phyloP scores from a whole-genome alignment of 441 rosid genomes.

The Pelargonium citronellum region DNA sequence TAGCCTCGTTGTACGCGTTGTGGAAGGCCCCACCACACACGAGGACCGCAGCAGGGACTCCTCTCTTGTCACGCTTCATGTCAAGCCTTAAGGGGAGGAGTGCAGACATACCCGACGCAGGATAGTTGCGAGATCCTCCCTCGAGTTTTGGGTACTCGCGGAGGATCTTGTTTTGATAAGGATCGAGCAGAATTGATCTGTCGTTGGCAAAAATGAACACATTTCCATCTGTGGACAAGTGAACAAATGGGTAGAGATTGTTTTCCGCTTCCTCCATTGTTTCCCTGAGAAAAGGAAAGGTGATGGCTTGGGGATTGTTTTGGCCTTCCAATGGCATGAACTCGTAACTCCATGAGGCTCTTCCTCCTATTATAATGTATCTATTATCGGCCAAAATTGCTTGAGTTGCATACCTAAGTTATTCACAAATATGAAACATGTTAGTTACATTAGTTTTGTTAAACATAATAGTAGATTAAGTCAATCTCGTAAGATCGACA shows the following conservation, averaged over 20 bases:
- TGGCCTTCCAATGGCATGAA: constrained; percentile 6
- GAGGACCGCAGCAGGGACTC: constrained; percentile 17
- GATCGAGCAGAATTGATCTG: constrained; percentile 24
- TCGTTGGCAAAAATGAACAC: constrained; percentile 29
- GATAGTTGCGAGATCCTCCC: constrained; percentile 29
- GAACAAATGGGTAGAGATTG: constrained; percentile 31
- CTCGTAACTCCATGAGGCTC: not conserved
- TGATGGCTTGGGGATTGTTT: not conserved
- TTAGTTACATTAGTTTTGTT: no score
- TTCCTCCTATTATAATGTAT: not conserved
- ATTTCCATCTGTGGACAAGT: constrained; percentile 23
- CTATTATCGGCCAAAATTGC: not conserved
- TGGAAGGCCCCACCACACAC: constrained; percentile 21
- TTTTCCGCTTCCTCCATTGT: constrained; percentile 25
- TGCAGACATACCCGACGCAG: constrained; percentile 25
- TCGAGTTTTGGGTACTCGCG: constrained; percentile 22
- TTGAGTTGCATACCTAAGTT: not conserved
- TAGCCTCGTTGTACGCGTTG: constrained; percentile 5
- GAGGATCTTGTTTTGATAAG: constrained; percentile 6
- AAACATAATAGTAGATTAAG: no score
- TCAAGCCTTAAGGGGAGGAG: constrained; percentile 24
- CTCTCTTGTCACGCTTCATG: not conserved
- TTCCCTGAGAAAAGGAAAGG: constrained; percentile 20
- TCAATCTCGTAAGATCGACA: no score
- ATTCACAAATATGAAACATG: no score